phyloP scores from a whole-genome alignment of 371 early-diverging fungal genomes.

The Haplosporangium sp. region DNA sequence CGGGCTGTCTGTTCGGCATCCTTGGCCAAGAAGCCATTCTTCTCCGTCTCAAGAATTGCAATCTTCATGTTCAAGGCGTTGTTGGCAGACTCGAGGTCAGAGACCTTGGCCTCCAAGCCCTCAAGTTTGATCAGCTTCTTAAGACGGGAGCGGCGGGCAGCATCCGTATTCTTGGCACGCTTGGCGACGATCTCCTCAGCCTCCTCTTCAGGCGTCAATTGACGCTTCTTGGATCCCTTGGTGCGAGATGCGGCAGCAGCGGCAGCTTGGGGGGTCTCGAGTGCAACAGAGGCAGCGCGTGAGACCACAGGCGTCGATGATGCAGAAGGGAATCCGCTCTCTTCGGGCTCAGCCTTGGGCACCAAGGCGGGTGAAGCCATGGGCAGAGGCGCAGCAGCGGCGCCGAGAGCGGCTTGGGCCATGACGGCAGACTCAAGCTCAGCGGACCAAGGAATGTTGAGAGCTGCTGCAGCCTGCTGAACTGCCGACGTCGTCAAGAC shows the following conservation, averaged over 20 bases:
- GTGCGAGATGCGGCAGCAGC: slow-evolving; percentile 6
- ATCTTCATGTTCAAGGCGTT: slow-evolving; percentile 69
- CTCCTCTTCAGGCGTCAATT: slow-evolving; percentile 49
- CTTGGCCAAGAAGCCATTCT: slow-evolving; percentile 67
- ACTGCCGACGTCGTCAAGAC: slow-evolving; percentile 40
- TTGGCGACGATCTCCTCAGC: slow-evolving; percentile 76
- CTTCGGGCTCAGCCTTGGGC: slow-evolving; percentile 32
- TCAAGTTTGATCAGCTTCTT: slow-evolving; percentile 89
- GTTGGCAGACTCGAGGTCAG: slow-evolving; percentile 85
- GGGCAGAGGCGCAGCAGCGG: not conserved
- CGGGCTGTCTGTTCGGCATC: slow-evolving; percentile 76
- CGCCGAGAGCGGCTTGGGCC: slow-evolving; percentile 10
- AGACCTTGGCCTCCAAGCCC: slow-evolving; percentile 80
- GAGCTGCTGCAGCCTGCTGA: slow-evolving; percentile 51
- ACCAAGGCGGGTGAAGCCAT: slow-evolving; percentile 18
- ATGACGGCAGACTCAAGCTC: slow-evolving; percentile 43
- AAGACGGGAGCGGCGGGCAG: slow-evolving; percentile 92
- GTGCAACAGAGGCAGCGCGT: slow-evolving; percentile 13
- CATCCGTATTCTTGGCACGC: slow-evolving; percentile 93
- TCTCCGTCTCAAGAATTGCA: slow-evolving; percentile 81
- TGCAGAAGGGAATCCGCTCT: not conserved
- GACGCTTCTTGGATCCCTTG: slow-evolving; percentile 39
- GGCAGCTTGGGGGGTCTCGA: slow-evolving; percentile 3
- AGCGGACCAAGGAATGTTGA: slow-evolving; percentile 51
- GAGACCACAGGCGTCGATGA: not conserved